Evolutionary conservation across 768 basidiomycete genomes (phyloP).

Genomic region (Leccinum arenicola): DNA sequence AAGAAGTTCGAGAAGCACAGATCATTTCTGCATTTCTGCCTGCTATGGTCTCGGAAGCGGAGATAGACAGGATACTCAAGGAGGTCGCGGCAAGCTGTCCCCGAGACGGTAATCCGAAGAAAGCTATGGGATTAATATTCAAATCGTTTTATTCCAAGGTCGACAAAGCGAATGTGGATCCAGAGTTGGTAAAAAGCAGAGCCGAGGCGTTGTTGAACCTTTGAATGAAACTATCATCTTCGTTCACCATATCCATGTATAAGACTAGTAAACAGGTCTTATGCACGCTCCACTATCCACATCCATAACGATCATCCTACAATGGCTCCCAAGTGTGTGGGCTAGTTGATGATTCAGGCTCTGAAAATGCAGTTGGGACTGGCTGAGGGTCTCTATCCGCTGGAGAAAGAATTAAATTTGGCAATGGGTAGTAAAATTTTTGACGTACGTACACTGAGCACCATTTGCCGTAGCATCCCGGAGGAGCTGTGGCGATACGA

Average conservation of each 20-base stretch:
- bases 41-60: conserved; percentile 51
- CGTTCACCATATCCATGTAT: neutral
- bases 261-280: neutral
- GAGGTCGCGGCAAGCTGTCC: conserved; percentile 35
- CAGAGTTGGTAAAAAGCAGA: conserved; percentile 53
- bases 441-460: conserved; percentile 15
- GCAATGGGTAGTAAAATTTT: neutral
- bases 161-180: conserved; percentile 58
- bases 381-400: neutral
- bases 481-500: conserved; percentile 8
- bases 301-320: conserved; percentile 1
- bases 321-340: neutral
- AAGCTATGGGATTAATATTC: conserved; percentile 47
- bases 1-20: conserved; percentile 56
- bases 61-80: conserved; percentile 51
- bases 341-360: conserved; percentile 1
- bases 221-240: conserved; percentile 1
- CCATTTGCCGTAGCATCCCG: conserved; percentile 7
- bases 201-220: conserved; percentile 38
- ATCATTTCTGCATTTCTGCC: conserved; percentile 58
- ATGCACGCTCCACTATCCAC: neutral
- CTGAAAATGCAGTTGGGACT: neutral
- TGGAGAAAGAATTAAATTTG: neutral
- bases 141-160: conserved; percentile 62
- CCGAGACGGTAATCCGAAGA: conserved; percentile 19